Evolutionary conservation across 768 basidiomycete species (phyloP).

Genomic region (Boletus tomentosulus): DNA sequence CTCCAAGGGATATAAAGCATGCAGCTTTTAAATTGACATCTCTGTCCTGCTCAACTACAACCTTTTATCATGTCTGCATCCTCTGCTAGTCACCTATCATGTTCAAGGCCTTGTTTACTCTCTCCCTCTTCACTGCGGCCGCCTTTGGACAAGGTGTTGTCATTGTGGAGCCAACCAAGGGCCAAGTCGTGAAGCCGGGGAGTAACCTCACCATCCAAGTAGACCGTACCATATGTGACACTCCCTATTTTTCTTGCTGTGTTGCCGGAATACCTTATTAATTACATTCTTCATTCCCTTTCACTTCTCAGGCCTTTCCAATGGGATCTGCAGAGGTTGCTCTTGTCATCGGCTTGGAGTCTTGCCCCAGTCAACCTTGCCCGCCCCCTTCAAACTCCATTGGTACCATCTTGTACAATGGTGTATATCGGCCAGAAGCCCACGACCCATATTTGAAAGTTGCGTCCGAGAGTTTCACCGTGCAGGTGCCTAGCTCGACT

Average conservation of each 20-base stretch:
- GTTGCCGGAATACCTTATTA: neutral
- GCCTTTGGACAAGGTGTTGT: slow-evolving; percentile 39
- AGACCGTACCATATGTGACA: slow-evolving; percentile 41
- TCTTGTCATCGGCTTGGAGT: slow-evolving; percentile 41
- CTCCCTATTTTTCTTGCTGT: neutral
- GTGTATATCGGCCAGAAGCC: slow-evolving; percentile 37
- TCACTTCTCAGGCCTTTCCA: slow-evolving; percentile 28
- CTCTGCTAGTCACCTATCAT: slow-evolving; percentile 1
- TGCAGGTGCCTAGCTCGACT: slow-evolving; percentile 34
- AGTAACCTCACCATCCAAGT: slow-evolving; percentile 40
- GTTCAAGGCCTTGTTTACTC: slow-evolving; percentile 10
- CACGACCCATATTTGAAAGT: slow-evolving; percentile 24
- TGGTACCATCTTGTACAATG: slow-evolving; percentile 46
- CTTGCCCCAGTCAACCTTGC: slow-evolving; percentile 26
- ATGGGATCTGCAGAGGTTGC: slow-evolving; percentile 41
- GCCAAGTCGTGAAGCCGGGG: slow-evolving; percentile 34
- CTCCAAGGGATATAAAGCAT: neutral
- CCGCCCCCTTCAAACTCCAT: slow-evolving; percentile 27
- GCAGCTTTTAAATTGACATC: neutral
- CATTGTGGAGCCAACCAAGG: slow-evolving; percentile 38
- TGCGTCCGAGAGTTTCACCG: slow-evolving; percentile 45
- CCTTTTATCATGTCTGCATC: neutral
- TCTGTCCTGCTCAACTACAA: too few relatives aligned
- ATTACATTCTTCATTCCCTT: neutral
- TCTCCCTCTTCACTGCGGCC: slow-evolving; percentile 28